Evolutionary conservation across 371 early-diverging fungal species (phyloP), one percentile per base, ranked within the genome.

Genomic region (Rhizomucor miehei): DNA sequence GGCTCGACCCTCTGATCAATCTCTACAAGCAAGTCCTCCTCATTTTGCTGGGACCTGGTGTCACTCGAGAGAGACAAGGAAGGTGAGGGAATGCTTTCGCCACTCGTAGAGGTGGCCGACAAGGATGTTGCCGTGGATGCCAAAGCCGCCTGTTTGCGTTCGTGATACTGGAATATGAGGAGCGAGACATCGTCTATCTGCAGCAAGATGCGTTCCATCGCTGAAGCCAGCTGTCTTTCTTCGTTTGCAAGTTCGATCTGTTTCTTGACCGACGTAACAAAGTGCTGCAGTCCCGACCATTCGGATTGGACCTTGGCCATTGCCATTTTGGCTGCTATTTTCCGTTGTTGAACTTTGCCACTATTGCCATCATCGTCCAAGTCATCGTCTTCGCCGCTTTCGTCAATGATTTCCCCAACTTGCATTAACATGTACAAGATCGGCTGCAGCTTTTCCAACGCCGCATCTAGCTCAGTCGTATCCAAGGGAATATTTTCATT

Each of bases 1-100:
- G 80, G 80, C 23, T 76, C 81, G 17, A 82, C 77, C 39, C 66
- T 55, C 17, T 75, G 71, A 44, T 85, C 85, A 46, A 82, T 77
- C 20, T 79, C 76, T 14, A 73, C 60, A 11, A 85, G 40, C 2
- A 75, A 70, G 34, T 62, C 67, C 29, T 82, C 79, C 37, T 68
- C 63, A 13, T 69, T 66, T 16, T 46, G 38, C 2, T n/a, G 61
- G 14, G 20, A 38, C 19, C 35, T 1, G 54, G 35, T 19, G 36
- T 29, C 17, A 12, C 48, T 49, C 8, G 29, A 29, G 8, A 29
- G 29, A 29, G 29, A 29, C 29, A 29, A 29, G 39, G 35, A 52
- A 41, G 35, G 29, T 41, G 44, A 20, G 25, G 29, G 44, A 29
- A 17, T 41, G 40, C 46, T 51, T 35, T 25, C 48, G 17, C 36